These are phyloP conservation scores for Microcos paniculata DNA, from an alignment of 345 rosid species.

Conservation along the genomic window DNA sequence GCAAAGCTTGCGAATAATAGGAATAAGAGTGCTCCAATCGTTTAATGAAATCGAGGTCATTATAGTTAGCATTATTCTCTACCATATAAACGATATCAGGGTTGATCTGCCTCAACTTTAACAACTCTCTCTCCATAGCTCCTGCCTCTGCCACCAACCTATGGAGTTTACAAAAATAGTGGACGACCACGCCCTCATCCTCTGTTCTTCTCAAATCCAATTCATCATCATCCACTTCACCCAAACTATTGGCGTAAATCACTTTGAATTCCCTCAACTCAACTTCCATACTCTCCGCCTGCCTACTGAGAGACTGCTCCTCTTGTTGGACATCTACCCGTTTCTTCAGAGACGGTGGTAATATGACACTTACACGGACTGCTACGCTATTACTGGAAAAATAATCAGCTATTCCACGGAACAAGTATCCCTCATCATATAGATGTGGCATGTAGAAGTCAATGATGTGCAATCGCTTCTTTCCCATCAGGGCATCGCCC, in stretches of 20 bases:
- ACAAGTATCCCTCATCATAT: too few species aligned
- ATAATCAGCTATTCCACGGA: too few species aligned
- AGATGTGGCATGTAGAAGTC: too few species aligned
- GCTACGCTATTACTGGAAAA: too few species aligned
- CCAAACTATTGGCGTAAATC: background rate
- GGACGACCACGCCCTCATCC: background rate
- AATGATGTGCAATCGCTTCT: too few species aligned
- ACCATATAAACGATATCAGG: background rate
- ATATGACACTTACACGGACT: background rate
- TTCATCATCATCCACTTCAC: background rate
- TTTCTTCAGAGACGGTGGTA: background rate
- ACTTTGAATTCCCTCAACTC: background rate
- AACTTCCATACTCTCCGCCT: rapidly evolving
- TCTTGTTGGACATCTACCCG: background rate
- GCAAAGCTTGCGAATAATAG: background rate
- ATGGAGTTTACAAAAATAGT: background rate
- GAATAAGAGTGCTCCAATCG: background rate
- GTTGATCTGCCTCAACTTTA: background rate
- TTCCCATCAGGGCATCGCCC: too few species aligned
- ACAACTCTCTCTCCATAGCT: too few species aligned
- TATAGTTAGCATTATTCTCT: background rate
- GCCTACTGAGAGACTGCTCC: background rate
- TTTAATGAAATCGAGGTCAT: background rate
- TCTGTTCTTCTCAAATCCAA: background rate
- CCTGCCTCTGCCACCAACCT: background rate